Base-by-base conservation (phyloP, 306 rosid species). In the Acacia acuminata region DNA sequence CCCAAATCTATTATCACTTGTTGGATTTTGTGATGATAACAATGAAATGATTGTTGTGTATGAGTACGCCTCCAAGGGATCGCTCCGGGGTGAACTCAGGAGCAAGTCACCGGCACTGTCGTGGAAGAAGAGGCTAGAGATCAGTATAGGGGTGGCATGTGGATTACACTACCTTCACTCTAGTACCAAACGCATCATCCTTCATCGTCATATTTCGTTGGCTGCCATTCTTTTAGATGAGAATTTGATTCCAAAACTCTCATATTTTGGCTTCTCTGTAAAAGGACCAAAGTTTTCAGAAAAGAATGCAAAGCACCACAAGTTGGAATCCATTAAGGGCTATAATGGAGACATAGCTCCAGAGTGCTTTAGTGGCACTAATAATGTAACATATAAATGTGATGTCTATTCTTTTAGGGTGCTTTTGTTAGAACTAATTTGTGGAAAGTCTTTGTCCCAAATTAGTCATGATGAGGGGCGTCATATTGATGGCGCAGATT, bases 141-240 rank as follows among this genome's bases (percentile, higher is more conserved):
- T 78, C 13, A 66, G 82, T 64, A 50, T 66, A 17, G 82, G 82
- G 11, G 67, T 61, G 8, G 75, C 75, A 4, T 22, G n/a, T 32
- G 82, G 42, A 11, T 61, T 61, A 25, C 67, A 61, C 67, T 61
- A 61, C 67, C 67, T 61, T 25, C 67, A 61, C 17, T 11, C 6
- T 2, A 36, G 34, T 9, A 61, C 67, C 67, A 61, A 61, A 25
- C 67, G 67, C 34, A 25, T 16, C 67, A 10, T 61, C 7, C 10
- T 61, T 12, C 34, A 61, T 24, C 34, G 65, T 0, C 1, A 22
- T 58, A 10, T 58, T 14, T 6, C n/a, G 3, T 20, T n/a, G n/a
- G 4, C 1, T 16, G 1, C 19, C 20, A 50, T 61, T 24, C 34
- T 61, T 25, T 63, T 63, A 20, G 40, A 27, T 1, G 68, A 63